Base-by-base conservation (phyloP, 202 grass and related monocot species). In the Zoysia matrella region DNA sequence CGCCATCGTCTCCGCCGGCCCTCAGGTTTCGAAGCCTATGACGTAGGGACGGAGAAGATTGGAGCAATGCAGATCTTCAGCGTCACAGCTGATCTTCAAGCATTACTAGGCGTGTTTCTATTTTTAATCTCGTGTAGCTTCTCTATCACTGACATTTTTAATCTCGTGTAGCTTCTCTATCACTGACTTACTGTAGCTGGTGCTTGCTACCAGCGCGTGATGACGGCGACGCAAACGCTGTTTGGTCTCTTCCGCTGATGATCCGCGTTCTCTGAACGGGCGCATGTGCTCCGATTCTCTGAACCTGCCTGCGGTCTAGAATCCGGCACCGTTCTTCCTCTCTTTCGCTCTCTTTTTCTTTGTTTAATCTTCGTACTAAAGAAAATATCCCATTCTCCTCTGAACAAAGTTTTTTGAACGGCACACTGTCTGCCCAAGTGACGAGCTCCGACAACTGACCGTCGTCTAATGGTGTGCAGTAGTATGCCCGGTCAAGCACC, bases 21-120 rank as follows among this genome's bases (percentile, higher is more conserved):
- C 30, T 14, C 58, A 2, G 2, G 50, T 73, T 73, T 73, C 83
- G 73, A 85, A 79, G 53, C 75, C 68, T 79, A 67, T 50, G 83
- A 56, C 74, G 47, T 78, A 75, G 74, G 73, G 55, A 42, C 36
- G 46, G 2, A 8, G 22, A 75, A 56, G 46, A 80, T 62, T 3
- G 12, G 16, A 46, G 40, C 41, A 3, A 47, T 65, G 8, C 22
- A 22, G 22, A 22, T 22, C 22, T 22, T 22, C 22, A 22, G 22
- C 22, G 22, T 22, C 22, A 22, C 22, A 22, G 22, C 22, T 22
- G 22, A 40, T 12, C 44, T 43, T 45, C 41, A n/a, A 15, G 11
- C 53, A 9, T 46, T 53, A n/a, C 52, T 45, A 63, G 60, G 16
- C 2, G 22, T 62, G 8, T 1, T 2, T 1, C 22, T 8, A 11